Evolutionary conservation across 805 yeast species (phyloP).

Genomic region (Kregervanrija fluxuum): DNA sequence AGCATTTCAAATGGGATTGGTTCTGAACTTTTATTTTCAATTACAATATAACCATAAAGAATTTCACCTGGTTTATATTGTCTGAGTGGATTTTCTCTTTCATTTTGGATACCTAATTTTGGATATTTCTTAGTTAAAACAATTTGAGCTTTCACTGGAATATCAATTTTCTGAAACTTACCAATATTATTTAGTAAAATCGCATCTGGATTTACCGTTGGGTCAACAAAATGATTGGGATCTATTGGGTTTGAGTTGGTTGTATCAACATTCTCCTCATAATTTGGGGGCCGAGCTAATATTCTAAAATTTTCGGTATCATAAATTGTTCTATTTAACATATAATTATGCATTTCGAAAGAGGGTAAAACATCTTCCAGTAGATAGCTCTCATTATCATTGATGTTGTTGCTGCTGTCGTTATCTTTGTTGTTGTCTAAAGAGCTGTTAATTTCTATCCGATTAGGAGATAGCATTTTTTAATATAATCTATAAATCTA

Average conservation of each 20-base stretch:
- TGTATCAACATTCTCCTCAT: conserved; percentile 10
- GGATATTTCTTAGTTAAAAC: conserved; percentile 39
- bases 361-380: conserved; percentile 54
- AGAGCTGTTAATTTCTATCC: too few relatives aligned
- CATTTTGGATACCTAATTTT: conserved; percentile 7
- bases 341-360: conserved; percentile 56
- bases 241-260: not conserved
- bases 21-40: conserved; percentile 33
- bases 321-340: conserved; percentile 18
- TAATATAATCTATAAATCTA: conserved; percentile 1
- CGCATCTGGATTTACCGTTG: conserved; percentile 16
- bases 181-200: conserved; percentile 23
- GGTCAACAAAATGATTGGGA: conserved; percentile 11
- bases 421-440: too few relatives aligned
- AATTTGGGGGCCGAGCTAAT: conserved; percentile 17
- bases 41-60: conserved; percentile 47
- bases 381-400: not conserved
- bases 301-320: conserved; percentile 10
- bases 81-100: conserved; percentile 30
- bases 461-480: conserved; percentile 26
- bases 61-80: conserved; percentile 66
- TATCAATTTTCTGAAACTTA: conserved; percentile 15
- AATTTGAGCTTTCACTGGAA: conserved; percentile 21
- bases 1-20: conserved; percentile 57
- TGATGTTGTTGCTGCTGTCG: too few relatives aligned